Evolutionary conservation across 2,329 filamentous ascomycete species (phyloP), one percentile per base, ranked within the genome.

Genomic region (Xylaria sp.): DNA sequence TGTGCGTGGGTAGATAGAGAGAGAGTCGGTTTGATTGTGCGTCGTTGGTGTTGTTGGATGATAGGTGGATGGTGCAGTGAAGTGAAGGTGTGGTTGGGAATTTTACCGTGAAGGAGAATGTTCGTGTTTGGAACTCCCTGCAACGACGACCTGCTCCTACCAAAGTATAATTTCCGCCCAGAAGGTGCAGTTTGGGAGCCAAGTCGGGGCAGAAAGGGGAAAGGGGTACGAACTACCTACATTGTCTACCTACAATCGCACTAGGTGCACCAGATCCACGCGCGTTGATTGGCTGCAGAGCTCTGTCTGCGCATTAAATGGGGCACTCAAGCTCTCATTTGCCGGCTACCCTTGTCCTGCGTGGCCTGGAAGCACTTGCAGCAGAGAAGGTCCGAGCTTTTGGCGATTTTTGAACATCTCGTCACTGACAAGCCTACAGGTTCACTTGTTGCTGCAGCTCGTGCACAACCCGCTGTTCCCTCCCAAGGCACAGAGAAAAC

Each of bases 141-240:
- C 66, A 42, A 60, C 48, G 58, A 57, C 39, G 66, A 62, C 61
- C 53, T 64, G 73, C 73, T 73, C 71, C 72, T 80, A 79, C 78
- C 79, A 82, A 80, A 79, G 77, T 81, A 82, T 81, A 85, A 85
- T 85, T 85, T 85, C 82, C 79, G 75, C 80, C 56, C 59, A 69
- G 70, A 74, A 75, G 70, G 71, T 75, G 70, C 72, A 77, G 67
- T 57, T 42, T 42, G 12, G 34, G 39, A 50, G 56, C 27, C 56
- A 50, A 45, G 42, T 61, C 48, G 60, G 72, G 69, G 61, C 48
- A 56, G 71, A 75, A 77, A 75, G 74, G 74, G 75, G 73, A 67
- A 77, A 73, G 70, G 72, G 69, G 74, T 30, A 51, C 48, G 4
- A 4, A 30, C 14, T 32, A 12, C 24, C 32, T 30, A 36, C 34